Evolutionary conservation across 257 asterid species (phyloP), one percentile per base, ranked within the genome.

Genomic region (Ilex asprella): DNA sequence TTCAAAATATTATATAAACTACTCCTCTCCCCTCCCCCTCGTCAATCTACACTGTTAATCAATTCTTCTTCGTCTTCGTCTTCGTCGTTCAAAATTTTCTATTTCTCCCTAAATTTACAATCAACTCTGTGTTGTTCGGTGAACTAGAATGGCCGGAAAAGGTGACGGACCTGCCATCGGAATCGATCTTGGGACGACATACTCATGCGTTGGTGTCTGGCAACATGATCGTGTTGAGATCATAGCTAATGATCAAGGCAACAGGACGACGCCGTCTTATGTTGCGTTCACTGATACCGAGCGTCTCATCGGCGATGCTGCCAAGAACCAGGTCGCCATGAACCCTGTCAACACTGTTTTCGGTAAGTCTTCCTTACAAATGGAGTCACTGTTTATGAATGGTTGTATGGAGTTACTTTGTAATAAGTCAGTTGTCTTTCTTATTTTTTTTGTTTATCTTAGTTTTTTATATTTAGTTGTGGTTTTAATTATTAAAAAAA

Each of bases 311-410:
- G 27, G 27, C 27, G 27, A 21, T 29, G 79, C 82, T 52, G 82
- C 82, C 29, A 77, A 73, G 74, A 77, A 77, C 16, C 82, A 77
- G 62, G 82, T 77, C 30, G 76, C 79, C 43, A 77, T 77, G 79
- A 77, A 77, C 64, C 82, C 82, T 9, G 29, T 27, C 2, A 73
- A 77, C 64, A 77, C 82, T n/a, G 79, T 77, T 6, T 77, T 77
- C 43, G 82, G 82, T 77, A 67, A 69, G 75, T 7, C 59, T 13
- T 44, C 12, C 27, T 0, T 21, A 21, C 27, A 21, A 21, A 21
- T 21, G 27, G 27, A 21, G 27, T 21, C 1, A 21, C 27, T 21
- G 27, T 21, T 21, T 21, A 21, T 21, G 27, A 21, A 21, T 21
- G 27, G 27, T 21, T 21, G 27, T 21, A 21, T 21, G 27, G 27